Base-by-base conservation (phyloP, 202 grass and related monocot species). In the Hordeum pubiflorum region DNA sequence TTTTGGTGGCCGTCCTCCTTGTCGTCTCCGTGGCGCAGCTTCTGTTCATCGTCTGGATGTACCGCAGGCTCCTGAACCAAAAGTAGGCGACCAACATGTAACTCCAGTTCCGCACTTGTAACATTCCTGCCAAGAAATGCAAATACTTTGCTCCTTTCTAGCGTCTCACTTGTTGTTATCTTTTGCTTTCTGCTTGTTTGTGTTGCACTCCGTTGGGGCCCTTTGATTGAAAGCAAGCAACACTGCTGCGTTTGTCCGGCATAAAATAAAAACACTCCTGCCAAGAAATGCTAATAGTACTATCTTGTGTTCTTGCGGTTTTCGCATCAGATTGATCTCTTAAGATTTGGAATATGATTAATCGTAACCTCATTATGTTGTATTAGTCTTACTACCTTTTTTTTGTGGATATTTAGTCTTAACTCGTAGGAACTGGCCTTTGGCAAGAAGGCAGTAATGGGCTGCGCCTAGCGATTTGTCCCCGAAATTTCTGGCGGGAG, bases 11-110 rank as follows among this genome's bases (percentile, higher is more conserved):
- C 75, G 39, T 84, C 63, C 63, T 94, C 83, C 76, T 90, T 22
- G 13, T 89, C 46, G 37, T 94, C 72, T 84, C 87, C n/a, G 46
- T 88, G 38, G 81, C 39, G 69, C 89, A 90, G 79, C 69, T 94
- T 4, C 27, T 91, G 39, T 69, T 94, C 43, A 92, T 86, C 37
- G 21, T 90, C 73, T 84, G 87, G 87, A 13, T 94, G 64, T 70
- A 86, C 56, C 64, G 69, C 48, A 78, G 63, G 75, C 41, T 84
- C 71, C 44, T 71, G 75, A 79, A 77, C 38, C 64, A 83, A 89
- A 63, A 77, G 9, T 79, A 94, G 21, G 62, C 3, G 15, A 74
- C 7, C 24, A 58, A 36, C 46, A 26, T 62, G 71, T 43, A 9
- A 17, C 18, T 54, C 18, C 58, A 75, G 8, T 64, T 71, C 17